A percentile compares a stretch with the other conserved stretches of the same genome.
Conservation (phyloP, 371 early-diverging fungal species). For the Circinella minor region DNA sequence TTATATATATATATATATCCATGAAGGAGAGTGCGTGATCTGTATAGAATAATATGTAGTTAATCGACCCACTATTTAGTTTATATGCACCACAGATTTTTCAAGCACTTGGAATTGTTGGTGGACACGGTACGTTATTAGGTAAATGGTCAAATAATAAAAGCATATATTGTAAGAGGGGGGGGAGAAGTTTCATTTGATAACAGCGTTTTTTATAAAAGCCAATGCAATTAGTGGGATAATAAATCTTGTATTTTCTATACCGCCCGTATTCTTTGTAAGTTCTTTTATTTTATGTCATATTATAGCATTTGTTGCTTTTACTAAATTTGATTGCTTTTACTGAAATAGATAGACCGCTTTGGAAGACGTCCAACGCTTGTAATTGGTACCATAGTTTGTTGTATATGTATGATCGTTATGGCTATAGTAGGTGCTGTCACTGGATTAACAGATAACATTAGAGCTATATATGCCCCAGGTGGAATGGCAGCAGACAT, state of each 20-base stretch:
- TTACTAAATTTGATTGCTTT: not conserved
- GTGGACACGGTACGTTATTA: slow-evolving; percentile 52
- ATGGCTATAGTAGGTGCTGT: slow-evolving; percentile 60
- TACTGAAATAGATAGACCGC: slow-evolving; percentile 60
- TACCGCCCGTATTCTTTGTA: slow-evolving; percentile 80
- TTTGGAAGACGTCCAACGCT: slow-evolving; percentile 70
- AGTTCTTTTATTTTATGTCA: slow-evolving; percentile 14
- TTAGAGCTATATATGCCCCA: slow-evolving; percentile 18
- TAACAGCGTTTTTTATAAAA: slow-evolving; percentile 14
- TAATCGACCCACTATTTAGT: slow-evolving; percentile 16
- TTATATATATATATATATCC: slow-evolving; percentile 46
- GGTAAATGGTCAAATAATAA: slow-evolving; percentile 24
- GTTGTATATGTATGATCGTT: slow-evolving; percentile 45
- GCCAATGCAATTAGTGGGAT: slow-evolving; percentile 75
- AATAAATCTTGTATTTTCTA: slow-evolving; percentile 70
- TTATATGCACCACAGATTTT: slow-evolving; percentile 74
- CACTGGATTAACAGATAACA: slow-evolving; percentile 41
- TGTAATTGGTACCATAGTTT: slow-evolving; percentile 51
- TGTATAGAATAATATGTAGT: not conserved
- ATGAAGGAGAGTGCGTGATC: not conserved
- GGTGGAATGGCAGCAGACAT: not conserved
- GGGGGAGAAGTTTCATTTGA: too few species aligned
- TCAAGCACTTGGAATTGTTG: slow-evolving; percentile 64
- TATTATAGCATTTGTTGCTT: not conserved
- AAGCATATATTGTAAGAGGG: not conserved